Evolutionary conservation across 2,329 filamentous ascomycete genomes (phyloP).

Genomic region (Sclerotinia nivalis): DNA sequence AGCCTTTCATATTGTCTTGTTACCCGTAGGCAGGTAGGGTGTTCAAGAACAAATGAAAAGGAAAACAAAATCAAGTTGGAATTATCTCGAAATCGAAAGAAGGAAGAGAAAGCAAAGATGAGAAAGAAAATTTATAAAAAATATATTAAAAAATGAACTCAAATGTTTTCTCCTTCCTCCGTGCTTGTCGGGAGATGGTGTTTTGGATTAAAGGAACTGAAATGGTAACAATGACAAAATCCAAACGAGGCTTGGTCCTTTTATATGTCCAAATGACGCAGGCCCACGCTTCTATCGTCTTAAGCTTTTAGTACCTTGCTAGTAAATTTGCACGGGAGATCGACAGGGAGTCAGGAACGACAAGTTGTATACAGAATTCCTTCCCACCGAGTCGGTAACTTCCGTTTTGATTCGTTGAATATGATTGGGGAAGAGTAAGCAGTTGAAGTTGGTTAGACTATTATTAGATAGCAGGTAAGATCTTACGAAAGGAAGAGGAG

Average conservation of each 20-base stretch:
- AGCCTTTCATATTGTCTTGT: conserved; percentile 17
- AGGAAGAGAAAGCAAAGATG: neutral
- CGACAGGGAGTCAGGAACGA: conserved; percentile 12
- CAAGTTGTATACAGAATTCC: neutral
- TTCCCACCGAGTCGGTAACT: conserved; percentile 5
- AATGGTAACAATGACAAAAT: neutral
- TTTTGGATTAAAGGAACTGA: neutral
- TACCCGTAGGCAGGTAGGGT: neutral
- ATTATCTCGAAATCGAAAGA: neutral
- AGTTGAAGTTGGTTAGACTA: too few species aligned
- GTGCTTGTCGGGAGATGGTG: neutral
- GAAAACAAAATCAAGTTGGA: neutral
- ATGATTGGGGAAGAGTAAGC: too few species aligned
- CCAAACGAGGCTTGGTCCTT: neutral
- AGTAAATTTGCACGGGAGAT: conserved; percentile 11
- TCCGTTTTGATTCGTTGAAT: neutral
- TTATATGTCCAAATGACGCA: conserved; percentile 20
- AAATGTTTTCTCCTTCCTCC: neutral
- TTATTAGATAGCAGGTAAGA: neutral
- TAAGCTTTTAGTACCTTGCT: neutral
- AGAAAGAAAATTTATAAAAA: neutral
- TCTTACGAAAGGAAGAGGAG: neutral
- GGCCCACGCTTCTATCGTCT: neutral
- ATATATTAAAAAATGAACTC: neutral
- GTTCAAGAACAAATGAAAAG: neutral